Percentiles rank a stretch among this genome's conserved stretches.
phyloP scores from a whole-genome alignment of 345 rosid genomes.

The Adansonia digitata region DNA sequence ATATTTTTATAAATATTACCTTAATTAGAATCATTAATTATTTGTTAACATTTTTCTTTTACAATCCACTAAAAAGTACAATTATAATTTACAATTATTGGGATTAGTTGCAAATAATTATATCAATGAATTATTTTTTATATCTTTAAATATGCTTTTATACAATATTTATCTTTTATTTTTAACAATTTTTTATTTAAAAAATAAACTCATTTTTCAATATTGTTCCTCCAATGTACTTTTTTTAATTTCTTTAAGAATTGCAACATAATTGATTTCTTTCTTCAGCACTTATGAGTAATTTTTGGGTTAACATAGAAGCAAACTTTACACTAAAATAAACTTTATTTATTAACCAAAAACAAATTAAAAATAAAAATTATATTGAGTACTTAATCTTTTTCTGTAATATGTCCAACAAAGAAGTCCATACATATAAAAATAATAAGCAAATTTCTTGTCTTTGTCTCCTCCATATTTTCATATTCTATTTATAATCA shows the following conservation, averaged over 20 bases:
- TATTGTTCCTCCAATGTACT: neutral
- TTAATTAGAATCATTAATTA: too few species aligned
- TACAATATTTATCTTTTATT: too few species aligned
- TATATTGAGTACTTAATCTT: neutral
- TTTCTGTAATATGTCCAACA: neutral
- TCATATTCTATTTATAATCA: neutral
- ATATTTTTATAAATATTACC: too few species aligned
- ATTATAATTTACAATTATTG: too few species aligned
- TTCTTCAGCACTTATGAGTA: neutral
- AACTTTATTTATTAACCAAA: neutral
- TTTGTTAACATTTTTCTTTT: too few species aligned
- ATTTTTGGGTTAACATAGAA: neutral
- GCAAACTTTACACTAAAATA: neutral
- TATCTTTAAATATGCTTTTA: too few species aligned
- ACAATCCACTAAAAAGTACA: too few species aligned
- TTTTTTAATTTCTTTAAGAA: neutral
- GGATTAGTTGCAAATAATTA: too few species aligned
- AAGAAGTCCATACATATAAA: neutral
- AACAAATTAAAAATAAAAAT: neutral
- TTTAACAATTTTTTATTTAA: too few species aligned
- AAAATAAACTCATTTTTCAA: too few species aligned
- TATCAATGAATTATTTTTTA: too few species aligned
- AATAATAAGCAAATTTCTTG: neutral
- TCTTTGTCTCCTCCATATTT: neutral
- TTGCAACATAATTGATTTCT: neutral